Base-by-base conservation (phyloP, 345 rosid genomes). In the Zanthoxylum bungeanum region DNA sequence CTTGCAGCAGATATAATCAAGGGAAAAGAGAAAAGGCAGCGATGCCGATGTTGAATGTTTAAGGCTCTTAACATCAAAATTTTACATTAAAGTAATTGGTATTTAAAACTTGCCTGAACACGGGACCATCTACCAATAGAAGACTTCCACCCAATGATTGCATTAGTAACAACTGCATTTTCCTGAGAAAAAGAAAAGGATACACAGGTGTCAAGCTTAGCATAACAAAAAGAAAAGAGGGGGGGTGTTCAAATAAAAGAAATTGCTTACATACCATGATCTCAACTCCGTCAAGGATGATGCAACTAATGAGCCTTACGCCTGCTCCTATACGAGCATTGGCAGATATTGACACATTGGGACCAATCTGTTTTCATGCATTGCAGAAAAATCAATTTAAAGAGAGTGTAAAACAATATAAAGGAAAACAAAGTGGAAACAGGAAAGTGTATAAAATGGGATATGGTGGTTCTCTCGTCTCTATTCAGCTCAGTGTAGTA, bases 271-370 rank as follows among this genome's bases (percentile, higher is more conserved):
- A 50, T 81, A 93, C 98, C 97, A 83, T 83, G 78, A 93, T 82
- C 81, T 93, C 96, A 69, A 91, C 98, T 44, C 80, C 97, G 56
- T 93, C 98, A 51, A 93, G 92, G 73, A 93, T 89, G 77, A 93
- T 91, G 78, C 98, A 93, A 55, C 89, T 88, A 55, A 82, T 88
- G 60, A 93, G 98, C 87, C 98, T 88, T 44, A 86, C 96, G 58
- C 98, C 98, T 17, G 94, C 88, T 80, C 98, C 98, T 58, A 93
- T 75, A 42, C 96, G 93, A 69, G 93, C 98, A 83, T 93, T 93
- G 31, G 98, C 96, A 31, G 97, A 89, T 70, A 91, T 78, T 36
- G 97, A 89, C 33, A 89, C 98, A 74, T 91, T 91, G 47, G 98
- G 97, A 79, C 98, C 98, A 74, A 93, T 84, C 98, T 93, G 93